phyloP scores from a whole-genome alignment of 768 basidiomycete species.

The Filobasidium floriforme region DNA sequence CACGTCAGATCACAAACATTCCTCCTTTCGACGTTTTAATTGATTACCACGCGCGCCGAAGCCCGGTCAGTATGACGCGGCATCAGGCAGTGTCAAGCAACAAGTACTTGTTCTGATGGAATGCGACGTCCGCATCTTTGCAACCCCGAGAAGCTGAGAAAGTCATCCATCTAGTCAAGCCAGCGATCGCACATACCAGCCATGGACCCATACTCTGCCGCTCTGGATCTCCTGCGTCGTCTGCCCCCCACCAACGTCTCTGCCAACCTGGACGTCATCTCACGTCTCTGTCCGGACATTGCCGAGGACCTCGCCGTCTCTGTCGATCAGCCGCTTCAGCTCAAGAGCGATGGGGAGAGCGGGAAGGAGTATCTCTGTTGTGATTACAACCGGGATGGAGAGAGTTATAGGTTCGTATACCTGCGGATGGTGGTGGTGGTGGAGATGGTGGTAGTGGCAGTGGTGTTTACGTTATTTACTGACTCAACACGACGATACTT shows the following conservation, averaged over 20 bases:
- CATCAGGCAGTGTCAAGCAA: too few species aligned
- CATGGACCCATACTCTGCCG: conserved; percentile 54
- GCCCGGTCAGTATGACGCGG: too few species aligned
- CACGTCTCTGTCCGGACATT: conserved; percentile 78
- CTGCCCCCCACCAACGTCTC: conserved; percentile 86
- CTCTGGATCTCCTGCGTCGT: conserved; percentile 91
- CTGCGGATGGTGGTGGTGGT: background rate
- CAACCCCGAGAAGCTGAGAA: too few species aligned
- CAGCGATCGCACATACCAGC: background rate
- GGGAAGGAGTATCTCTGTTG: conserved; percentile 87
- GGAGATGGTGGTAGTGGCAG: background rate
- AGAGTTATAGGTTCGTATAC: conserved; percentile 69
- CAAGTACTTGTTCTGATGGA: too few species aligned
- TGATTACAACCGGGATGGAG: conserved; percentile 87
- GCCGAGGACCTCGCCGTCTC: conserved; percentile 90
- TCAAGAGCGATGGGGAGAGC: conserved; percentile 62
- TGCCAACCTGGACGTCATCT: conserved; percentile 74
- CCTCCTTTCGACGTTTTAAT: too few species aligned
- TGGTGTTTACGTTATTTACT: background rate
- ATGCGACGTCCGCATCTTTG: too few species aligned
- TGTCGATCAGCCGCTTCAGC: conserved; percentile 86
- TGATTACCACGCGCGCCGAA: too few species aligned
- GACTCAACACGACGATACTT: background rate
- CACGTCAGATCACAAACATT: too few species aligned
- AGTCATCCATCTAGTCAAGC: too few species aligned